phyloP scores from a whole-genome alignment of 2,329 filamentous ascomycete species.

The Cyclaneusma minus region DNA sequence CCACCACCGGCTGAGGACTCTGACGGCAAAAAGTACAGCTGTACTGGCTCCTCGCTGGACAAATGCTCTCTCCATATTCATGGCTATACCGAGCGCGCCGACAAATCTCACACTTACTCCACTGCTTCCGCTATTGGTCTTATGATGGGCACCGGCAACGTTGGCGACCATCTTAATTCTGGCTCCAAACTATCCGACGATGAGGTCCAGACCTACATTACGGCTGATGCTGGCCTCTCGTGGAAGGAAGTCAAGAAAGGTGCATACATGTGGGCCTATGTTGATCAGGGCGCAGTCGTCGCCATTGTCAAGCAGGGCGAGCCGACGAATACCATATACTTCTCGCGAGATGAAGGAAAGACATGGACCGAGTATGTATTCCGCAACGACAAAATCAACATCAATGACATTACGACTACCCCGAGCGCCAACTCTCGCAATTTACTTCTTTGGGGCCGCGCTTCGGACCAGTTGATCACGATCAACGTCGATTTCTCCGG shows the following conservation, averaged over 20 bases:
- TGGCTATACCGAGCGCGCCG: slow-evolving; percentile 79
- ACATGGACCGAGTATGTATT: slow-evolving; percentile 70
- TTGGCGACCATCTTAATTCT: slow-evolving; percentile 38
- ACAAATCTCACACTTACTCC: slow-evolving; percentile 74
- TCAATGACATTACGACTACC: slow-evolving; percentile 74
- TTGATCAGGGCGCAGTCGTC: slow-evolving; percentile 86
- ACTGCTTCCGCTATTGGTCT: slow-evolving; percentile 78
- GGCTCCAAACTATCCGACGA: slow-evolving; percentile 39
- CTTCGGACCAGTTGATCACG: slow-evolving; percentile 43
- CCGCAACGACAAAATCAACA: slow-evolving; percentile 49
- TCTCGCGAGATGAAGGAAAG: slow-evolving; percentile 66
- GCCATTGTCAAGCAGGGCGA: slow-evolving; percentile 65
- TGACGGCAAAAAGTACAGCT: slow-evolving; percentile 57
- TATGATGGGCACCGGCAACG: slow-evolving; percentile 84
- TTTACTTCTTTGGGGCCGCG: slow-evolving; percentile 76
- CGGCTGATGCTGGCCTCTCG: slow-evolving; percentile 72
- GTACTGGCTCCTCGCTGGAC: slow-evolving; percentile 41
- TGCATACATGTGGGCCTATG: slow-evolving; percentile 83
- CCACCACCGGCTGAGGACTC: slow-evolving; percentile 55
- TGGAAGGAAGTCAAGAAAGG: slow-evolving; percentile 84
- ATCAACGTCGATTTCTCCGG: slow-evolving; percentile 83
- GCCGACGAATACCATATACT: slow-evolving; percentile 54
- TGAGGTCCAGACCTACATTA: slow-evolving; percentile 79
- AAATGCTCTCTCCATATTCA: slow-evolving; percentile 85
- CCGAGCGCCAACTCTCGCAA: slow-evolving; percentile 81